Evolutionary conservation across 78 protist genomes (phyloP), one percentile per base, ranked within the genome.

Genomic region (Cavenderia fasciculata): DNA sequence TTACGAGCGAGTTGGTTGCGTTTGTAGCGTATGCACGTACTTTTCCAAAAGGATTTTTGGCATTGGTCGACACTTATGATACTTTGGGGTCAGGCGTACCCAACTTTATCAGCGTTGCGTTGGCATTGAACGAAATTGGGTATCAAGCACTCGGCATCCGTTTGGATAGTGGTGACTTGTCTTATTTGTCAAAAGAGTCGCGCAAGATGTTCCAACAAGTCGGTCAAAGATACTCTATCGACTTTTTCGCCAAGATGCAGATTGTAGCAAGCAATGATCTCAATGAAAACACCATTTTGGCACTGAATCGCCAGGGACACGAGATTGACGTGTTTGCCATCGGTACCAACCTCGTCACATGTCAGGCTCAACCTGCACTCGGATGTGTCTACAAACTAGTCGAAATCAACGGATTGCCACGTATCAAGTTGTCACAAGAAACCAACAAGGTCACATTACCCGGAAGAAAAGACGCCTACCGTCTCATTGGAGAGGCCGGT

Each of bases 331-430:
- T 82, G 1, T 97, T 96, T 75, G 99, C 98, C 46, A 94, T 97
- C 19, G 99, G 99, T 19, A 97, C 99, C 0, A 66, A 96, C 56
- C 63, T 97, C 10, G 98, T 97, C 4, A 96, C 97, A 1, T 96
- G 97, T 41, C 94, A 91, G 65, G 86, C 93, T 0, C 97, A 96
- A 43, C 98, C 99, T 41, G 98, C 99, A 21, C 92, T 98, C 12
- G 99, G 99, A 12, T 92, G 97, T 47, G 99, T 97, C 11, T 97
- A 87, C 94, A 97, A 97, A 76, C 79, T 97, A 40, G 98, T 96
- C 0, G 95, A 92, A 74, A 36, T 97, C 56, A 56, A 85, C 36
- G 95, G 92, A 29, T 0, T 27, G 3, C 97, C 99, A 18, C 36
- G 98, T 36, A 97, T 97, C 79, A 97, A 97, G 75, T 54, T 97